Evolutionary conservation across 2,329 filamentous ascomycete species (phyloP).

Genomic region (Pseudocercospora crystallina): DNA sequence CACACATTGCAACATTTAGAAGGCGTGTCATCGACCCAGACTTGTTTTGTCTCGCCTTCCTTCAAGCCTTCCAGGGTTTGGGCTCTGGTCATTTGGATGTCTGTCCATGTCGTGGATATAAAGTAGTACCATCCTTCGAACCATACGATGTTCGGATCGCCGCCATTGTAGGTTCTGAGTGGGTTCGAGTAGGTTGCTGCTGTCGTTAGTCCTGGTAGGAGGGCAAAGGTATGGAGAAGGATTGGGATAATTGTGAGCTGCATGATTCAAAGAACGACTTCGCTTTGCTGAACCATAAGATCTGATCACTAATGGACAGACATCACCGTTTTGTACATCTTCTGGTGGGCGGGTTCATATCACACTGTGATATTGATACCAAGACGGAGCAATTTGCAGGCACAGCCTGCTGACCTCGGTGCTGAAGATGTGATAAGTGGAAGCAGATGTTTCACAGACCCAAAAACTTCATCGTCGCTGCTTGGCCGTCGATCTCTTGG

Average conservation of each 20-base stretch:
- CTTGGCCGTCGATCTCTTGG: slow-evolving; percentile 1
- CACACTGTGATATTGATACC: not conserved
- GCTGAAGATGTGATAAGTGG: not conserved
- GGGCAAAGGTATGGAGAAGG: not conserved
- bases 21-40: slow-evolving; percentile 51
- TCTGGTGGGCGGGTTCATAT: not conserved
- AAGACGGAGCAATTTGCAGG: slow-evolving; percentile 1
- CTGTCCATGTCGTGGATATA: slow-evolving; percentile 56
- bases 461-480: not conserved
- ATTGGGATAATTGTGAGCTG: not conserved
- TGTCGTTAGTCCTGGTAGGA: not conserved
- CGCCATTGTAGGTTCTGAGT: slow-evolving; percentile 51
- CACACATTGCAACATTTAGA: slow-evolving; percentile 41
- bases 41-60: slow-evolving; percentile 50
- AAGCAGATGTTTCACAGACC: not conserved
- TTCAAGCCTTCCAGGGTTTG: slow-evolving; percentile 58
- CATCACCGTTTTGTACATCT: not conserved
- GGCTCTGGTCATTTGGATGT: slow-evolving; percentile 56
- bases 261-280: not conserved
- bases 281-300: not conserved
- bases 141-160: slow-evolving; percentile 56
- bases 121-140: slow-evolving; percentile 58
- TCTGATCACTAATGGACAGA: not conserved
- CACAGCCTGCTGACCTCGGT: not conserved
- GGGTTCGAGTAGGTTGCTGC: slow-evolving; percentile 51